phyloP scores from a whole-genome alignment of 345 rosid genomes.

The Diplotaxis tenuifolia region DNA sequence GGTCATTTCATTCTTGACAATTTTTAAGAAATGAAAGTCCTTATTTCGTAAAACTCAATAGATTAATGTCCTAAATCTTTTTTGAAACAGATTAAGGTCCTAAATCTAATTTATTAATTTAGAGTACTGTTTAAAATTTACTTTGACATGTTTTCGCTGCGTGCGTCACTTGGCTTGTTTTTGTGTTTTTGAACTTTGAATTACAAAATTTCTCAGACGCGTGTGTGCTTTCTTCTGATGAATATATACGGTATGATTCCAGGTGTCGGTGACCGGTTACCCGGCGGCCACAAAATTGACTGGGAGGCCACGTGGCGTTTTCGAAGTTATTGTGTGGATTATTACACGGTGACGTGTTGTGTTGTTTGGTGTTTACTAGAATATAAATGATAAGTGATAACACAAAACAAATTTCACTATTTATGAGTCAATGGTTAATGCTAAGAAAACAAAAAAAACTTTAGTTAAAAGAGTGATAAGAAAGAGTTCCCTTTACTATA shows the following conservation, averaged over 20 bases:
- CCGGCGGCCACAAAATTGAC: slow-evolving; percentile 37
- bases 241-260: slow-evolving; percentile 15
- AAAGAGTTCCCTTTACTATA: slow-evolving; percentile 11
- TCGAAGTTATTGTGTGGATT: slow-evolving; percentile 8
- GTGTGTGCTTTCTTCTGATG: neutral
- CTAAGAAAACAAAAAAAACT: neutral
- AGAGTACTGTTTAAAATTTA: too few relatives aligned
- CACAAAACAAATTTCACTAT: slow-evolving; percentile 8
- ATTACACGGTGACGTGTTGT: slow-evolving; percentile 37
- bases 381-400: slow-evolving; percentile 20
- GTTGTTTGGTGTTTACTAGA: slow-evolving; percentile 7
- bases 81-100: too few relatives aligned
- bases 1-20: too few relatives aligned
- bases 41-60: too few relatives aligned
- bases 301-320: slow-evolving; percentile 36
- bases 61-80: too few relatives aligned
- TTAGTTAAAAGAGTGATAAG: neutral
- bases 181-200: too few relatives aligned
- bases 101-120: too few relatives aligned
- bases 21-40: too few relatives aligned
- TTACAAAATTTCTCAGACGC: neutral
- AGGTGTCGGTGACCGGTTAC: slow-evolving; percentile 30
- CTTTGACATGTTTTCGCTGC: neutral
- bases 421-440: slow-evolving; percentile 29
- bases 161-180: neutral